Evolutionary conservation across 768 basidiomycete species (phyloP).

Genomic region (Cyathus striatus): DNA sequence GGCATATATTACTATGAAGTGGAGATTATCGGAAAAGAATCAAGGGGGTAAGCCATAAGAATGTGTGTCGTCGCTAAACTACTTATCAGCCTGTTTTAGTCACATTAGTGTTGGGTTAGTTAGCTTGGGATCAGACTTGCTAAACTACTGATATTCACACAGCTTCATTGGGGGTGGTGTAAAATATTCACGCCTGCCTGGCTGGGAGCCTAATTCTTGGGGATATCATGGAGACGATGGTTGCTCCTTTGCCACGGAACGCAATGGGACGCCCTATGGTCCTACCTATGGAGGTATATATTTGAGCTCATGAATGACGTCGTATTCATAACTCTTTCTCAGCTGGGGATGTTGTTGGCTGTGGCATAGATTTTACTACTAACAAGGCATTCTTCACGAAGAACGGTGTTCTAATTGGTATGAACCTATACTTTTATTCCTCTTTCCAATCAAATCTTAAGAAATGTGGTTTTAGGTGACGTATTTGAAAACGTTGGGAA

Average conservation of each 20-base stretch:
- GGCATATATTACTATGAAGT: conserved; percentile 97
- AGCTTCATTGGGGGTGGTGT: conserved; percentile 69
- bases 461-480: conserved; percentile 45
- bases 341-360: conserved; percentile 89
- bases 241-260: conserved; percentile 67
- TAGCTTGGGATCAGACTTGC: too few species aligned
- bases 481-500: conserved; percentile 72
- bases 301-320: neutral
- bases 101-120: conserved; percentile 79
- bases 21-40: conserved; percentile 73
- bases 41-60: conserved; percentile 59
- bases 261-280: conserved; percentile 68
- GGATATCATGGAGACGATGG: conserved; percentile 94
- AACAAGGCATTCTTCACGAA: conserved; percentile 86
- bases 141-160: too few species aligned
- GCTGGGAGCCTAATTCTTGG: conserved; percentile 85
- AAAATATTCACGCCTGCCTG: conserved; percentile 71
- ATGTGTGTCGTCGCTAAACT: too few species aligned
- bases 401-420: conserved; percentile 74
- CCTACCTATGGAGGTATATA: conserved; percentile 75
- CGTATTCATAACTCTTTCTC: neutral
- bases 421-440: conserved; percentile 2
- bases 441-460: neutral
- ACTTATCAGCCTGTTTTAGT: conserved; percentile 27
- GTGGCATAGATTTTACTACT: conserved; percentile 85